Base-by-base conservation (phyloP, 2,329 filamentous ascomycete genomes). In the Ophiocordyceps camponoti-rufipedis region DNA sequence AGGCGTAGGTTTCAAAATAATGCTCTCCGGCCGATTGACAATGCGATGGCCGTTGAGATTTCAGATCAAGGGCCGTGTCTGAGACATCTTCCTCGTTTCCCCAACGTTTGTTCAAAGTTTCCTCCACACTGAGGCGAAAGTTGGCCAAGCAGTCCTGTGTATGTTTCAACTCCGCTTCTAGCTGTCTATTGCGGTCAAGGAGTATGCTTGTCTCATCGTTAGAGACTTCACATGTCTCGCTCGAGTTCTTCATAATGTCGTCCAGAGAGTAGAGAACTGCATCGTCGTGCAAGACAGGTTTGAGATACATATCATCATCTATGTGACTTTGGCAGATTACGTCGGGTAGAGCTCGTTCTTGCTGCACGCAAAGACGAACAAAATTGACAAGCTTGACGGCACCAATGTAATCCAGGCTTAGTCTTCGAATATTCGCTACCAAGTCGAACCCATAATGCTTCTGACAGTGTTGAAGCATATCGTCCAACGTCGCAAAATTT, bases 211-310 rank as follows among this genome's bases (percentile, higher is more conserved):
- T 40, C 42, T 46, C 23, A n/a, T 44, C 42, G n/a, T 33, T 19
- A 7, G 10, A 16, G 13, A 9, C 6, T 4, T 62, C 62, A 18
- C 68, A 60, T 18, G 58, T 53, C 46, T 54, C 41, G 47, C 44
- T 41, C 48, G 53, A 45, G 6, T 41, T 32, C 19, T 46, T 48
- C 9, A 42, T 16, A 8, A 66, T 51, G 50, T 95, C 91, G 51
- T 94, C 89, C 18, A 98, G 69, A 46, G 76, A 84, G 58, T 93
- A 87, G 31, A 98, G 75, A 45, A 96, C 68, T 4, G 88, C 84
- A 59, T 98, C 91, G 52, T 95, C 86, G 48, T 91, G 81, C 8
- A 98, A 65, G 4, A 87, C 80, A 0, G 91, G 91, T 57, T 83
- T 82, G 48, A 98, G 69, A 56, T 80, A 93, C 51, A 74, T 71